Base-by-base conservation (phyloP, 2,329 filamentous ascomycete genomes). In the Diplodia mutila region DNA sequence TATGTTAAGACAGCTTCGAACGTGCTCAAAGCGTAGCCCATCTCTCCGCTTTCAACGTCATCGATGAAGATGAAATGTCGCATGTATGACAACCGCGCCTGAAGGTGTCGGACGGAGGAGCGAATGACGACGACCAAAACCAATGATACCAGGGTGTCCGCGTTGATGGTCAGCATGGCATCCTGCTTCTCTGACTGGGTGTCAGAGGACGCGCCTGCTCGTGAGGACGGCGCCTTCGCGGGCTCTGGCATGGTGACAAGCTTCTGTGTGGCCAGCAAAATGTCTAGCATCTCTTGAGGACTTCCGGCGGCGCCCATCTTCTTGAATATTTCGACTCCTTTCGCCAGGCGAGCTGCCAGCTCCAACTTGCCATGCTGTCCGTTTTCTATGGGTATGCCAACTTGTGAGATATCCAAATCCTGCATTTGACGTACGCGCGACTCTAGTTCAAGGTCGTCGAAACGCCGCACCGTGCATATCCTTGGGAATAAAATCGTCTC, bases 41-140 rank as follows among this genome's bases (percentile, higher is more conserved):
- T 90, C 80, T 99, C 95, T 59, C 95, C 95, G 69, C 89, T 96
- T 72, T 99, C 95, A 9, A 99, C 93, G 79, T 99, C 95, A 73
- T 98, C 95, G 61, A 97, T 94, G 79, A 97, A 99, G 72, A 97
- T 95, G 75, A 97, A 99, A 74, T 97, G 93, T 52, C 94, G 91
- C 85, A 98, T 97, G 77, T 98, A 99, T n/a, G 91, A 85, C 55
- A 99, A 82, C 23, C 94, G 87, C 3, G 95, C 93, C 73, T 97
- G 92, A 9, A 99, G 83, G 78, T 97, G 90, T 68, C 91, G 89
- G 29, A 97, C 89, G 69, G 95, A 91, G 12, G 94, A 92, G 70
- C 94, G 87, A 69, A 99, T 98, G 12, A 99, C 91, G 18, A 99
- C 93, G 69, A 97, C 89, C 23, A 99, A 84, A 16, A 99, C 85